phyloP scores from a whole-genome alignment of 139 green algal species.

The Axilococcus clingmanii region DNA sequence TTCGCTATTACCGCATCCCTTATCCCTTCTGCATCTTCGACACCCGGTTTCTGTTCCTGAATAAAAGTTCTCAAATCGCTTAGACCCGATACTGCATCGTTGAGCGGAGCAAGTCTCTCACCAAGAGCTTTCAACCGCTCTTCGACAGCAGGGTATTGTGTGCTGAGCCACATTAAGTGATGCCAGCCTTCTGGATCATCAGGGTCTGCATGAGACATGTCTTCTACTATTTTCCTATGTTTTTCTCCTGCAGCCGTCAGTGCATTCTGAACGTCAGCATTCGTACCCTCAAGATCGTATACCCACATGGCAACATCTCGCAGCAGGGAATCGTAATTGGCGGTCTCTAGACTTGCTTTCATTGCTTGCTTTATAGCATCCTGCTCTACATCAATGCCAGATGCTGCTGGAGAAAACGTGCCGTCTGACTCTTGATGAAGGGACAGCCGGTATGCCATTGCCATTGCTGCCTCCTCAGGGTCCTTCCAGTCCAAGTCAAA shows the following conservation, averaged over 20 bases:
- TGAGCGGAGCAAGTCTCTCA: slow-evolving; percentile 5
- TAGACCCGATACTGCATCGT: slow-evolving; percentile 2
- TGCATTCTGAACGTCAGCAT: slow-evolving; percentile 11
- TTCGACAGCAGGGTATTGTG: slow-evolving; percentile 13
- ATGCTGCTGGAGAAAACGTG: neutral
- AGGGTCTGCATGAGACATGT: neutral
- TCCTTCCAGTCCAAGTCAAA: neutral
- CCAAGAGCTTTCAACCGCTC: slow-evolving; percentile 1
- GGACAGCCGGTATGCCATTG: neutral
- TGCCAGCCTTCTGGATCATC: neutral
- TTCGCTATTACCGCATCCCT: slow-evolving; percentile 7
- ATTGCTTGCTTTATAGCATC: slow-evolving; percentile 7
- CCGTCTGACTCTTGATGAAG: neutral
- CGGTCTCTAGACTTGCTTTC: slow-evolving; percentile 5
- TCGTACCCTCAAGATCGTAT: slow-evolving; percentile 11
- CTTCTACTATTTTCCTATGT: neutral
- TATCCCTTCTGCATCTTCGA: slow-evolving; percentile 2
- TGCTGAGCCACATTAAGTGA: slow-evolving; percentile 6
- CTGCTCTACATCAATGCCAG: slow-evolving; percentile 4
- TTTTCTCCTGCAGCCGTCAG: neutral
- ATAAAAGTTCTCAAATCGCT: slow-evolving; percentile 3
- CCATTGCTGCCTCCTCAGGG: neutral
- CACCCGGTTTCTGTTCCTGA: neutral
- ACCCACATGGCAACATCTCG: slow-evolving; percentile 27
- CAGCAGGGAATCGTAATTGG: slow-evolving; percentile 25